phyloP scores from a whole-genome alignment of 2,329 filamentous ascomycete species.

The Fusarium proliferatum region DNA sequence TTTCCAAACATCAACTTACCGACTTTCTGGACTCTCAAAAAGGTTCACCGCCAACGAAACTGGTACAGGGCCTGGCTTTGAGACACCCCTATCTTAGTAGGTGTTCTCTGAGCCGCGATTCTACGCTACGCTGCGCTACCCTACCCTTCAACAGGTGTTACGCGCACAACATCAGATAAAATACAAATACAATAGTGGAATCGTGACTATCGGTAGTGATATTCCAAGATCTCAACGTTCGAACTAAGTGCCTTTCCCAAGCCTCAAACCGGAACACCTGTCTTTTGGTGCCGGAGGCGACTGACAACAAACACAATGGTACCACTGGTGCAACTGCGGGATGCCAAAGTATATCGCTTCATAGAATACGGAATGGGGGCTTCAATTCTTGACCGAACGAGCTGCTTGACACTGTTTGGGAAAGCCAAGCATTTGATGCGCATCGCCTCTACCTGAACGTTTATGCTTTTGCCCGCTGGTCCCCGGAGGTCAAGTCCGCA shows the following conservation, averaged over 20 bases:
- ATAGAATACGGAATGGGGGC: not conserved
- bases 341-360: not conserved
- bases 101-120: not conserved
- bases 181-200: not conserved
- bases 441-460: not conserved
- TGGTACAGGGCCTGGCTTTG: constrained; percentile 30
- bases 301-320: not conserved
- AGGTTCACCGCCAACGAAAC: constrained; percentile 27
- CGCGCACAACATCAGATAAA: constrained; percentile 8
- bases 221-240: constrained; percentile 29
- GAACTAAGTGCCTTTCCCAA: constrained; percentile 2
- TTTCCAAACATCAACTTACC: constrained; percentile 40
- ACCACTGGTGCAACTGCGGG: not conserved
- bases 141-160: constrained; percentile 6
- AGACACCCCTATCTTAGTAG: not conserved
- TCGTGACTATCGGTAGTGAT: constrained; percentile 22
- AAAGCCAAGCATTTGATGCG: constrained; percentile 10
- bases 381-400: not conserved
- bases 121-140: not conserved
- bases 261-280: not conserved
- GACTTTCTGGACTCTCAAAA: constrained; percentile 27
- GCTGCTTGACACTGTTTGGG: constrained; percentile 1
- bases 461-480: not conserved
- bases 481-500: not conserved
- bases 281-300: not conserved